phyloP scores from a whole-genome alignment of 2,329 filamentous ascomycete species.

The Aspergillus pseudoviridinutans region DNA sequence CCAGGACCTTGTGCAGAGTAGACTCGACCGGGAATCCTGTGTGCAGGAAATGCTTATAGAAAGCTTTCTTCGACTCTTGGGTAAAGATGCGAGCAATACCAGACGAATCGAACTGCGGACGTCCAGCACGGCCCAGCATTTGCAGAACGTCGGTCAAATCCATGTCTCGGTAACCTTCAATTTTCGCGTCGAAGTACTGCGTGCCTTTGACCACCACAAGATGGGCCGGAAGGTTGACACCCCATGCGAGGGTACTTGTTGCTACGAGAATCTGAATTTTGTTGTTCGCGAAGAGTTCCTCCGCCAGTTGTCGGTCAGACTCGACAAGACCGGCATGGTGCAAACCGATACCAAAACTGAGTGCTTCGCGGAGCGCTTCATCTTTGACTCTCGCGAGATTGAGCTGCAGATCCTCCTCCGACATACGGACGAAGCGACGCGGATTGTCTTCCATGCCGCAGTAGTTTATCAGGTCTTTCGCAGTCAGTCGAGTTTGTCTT shows the following conservation, averaged over 20 bases:
- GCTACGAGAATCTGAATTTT: constrained; percentile 97
- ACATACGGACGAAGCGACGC: constrained; percentile 86
- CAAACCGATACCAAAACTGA: constrained; percentile 93
- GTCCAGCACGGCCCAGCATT: constrained; percentile 93
- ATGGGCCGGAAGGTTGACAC: constrained; percentile 94
- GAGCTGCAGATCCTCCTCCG: constrained; percentile 84
- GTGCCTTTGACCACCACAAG: constrained; percentile 97
- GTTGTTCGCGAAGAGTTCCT: constrained; percentile 94
- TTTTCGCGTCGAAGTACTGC: constrained; percentile 97
- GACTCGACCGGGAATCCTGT: constrained; percentile 98
- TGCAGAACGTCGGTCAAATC: constrained; percentile 96
- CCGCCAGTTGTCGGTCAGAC: constrained; percentile 82
- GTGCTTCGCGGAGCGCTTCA: constrained; percentile 83
- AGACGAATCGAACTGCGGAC: constrained; percentile 92
- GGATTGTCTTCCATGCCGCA: constrained; percentile 99
- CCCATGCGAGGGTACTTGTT: constrained; percentile 95
- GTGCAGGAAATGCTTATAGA: constrained; percentile 98
- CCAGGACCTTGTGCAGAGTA: constrained; percentile 89
- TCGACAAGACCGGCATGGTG: constrained; percentile 97
- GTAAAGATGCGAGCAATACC: constrained; percentile 97
- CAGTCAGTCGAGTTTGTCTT: constrained; percentile 88
- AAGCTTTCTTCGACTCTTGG: constrained; percentile 95
- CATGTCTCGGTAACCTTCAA: constrained; percentile 98
- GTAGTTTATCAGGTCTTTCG: constrained; percentile 93
- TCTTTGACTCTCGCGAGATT: constrained; percentile 91